Percentiles rank a stretch among this genome's conserved stretches.
These are phyloP conservation scores for Solanum raphanifolium DNA, from an alignment of 257 asterid genomes.

Conservation along the genomic window DNA sequence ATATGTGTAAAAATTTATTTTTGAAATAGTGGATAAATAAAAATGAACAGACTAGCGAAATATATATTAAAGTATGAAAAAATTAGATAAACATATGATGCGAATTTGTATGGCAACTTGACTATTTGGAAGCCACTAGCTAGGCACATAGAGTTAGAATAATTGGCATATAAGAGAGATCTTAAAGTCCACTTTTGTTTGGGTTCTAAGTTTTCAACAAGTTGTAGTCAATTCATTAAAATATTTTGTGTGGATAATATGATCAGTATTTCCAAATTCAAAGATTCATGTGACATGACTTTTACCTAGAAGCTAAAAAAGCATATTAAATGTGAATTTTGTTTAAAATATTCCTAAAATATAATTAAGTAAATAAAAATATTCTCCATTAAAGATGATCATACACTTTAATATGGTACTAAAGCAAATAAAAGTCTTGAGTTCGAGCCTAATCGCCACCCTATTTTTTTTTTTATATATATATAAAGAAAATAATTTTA, in stretches of 20 bases:
- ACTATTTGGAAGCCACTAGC: background rate
- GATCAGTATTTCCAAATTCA: background rate
- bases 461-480: no score
- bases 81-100: background rate
- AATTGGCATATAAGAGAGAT: background rate
- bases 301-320: background rate
- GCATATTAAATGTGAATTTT: background rate
- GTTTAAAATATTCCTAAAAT: no score
- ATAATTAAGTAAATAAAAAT: background rate
- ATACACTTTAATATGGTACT: no score
- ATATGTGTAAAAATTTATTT: no score
- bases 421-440: no score
- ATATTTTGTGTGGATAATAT: background rate
- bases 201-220: background rate
- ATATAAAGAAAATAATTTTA: no score
- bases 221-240: background rate
- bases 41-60: fast-evolving
- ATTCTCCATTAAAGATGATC: no score
- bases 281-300: background rate
- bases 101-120: background rate
- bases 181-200: background rate
- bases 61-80: background rate
- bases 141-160: background rate
- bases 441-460: no score
- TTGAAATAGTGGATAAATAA: background rate